Evolutionary conservation across 768 basidiomycete genomes (phyloP), one percentile per base, ranked within the genome.

Genomic region (Agrocybe chaxingu): DNA sequence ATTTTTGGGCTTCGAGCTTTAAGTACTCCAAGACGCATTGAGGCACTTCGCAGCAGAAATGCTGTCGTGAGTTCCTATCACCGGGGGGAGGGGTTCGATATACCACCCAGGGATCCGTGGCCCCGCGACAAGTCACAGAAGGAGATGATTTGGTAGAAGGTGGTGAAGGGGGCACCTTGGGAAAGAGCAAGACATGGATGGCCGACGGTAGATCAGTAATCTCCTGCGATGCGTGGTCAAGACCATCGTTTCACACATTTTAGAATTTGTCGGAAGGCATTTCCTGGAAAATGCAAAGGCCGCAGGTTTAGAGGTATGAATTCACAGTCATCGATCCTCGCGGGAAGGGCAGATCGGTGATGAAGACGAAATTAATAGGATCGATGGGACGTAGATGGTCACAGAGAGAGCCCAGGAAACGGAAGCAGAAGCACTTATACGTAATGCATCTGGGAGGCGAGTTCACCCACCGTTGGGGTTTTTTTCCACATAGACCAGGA

Each of bases 261-360:
- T 32, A 46, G 45, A 47, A 57, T 51, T 54, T 51, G 53, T 54
- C 43, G 53, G 46, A 49, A 52, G 53, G 46, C 13, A 50, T 54
- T 43, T 53, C 36, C 35, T 41, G 47, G 46, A 37, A 54, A 54
- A 45, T 39, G 50, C 44, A 40, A 52, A 36, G 43, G 50, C 29
- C 44, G 30, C 40, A 47, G 37, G 48, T 47, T 31, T 50, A 46
- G 42, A 38, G 42, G 47, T n/a, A 55, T 56, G 54, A 54, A 44
- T 43, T 11, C 36, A 48, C 40, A 32, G 58, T 13, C 49, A 60
- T 66, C 55, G 61, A 67, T 66, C 62, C 61, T 68, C 64, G 62
- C 62, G 63, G 63, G 58, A 66, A 62, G 59, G 61, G 63, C 33
- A 71, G 68, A 66, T 70, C 65, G 60, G 61, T 62, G 52, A 56